Conservation (phyloP, 768 basidiomycete genomes). For the Serendipita sp. region DNA sequence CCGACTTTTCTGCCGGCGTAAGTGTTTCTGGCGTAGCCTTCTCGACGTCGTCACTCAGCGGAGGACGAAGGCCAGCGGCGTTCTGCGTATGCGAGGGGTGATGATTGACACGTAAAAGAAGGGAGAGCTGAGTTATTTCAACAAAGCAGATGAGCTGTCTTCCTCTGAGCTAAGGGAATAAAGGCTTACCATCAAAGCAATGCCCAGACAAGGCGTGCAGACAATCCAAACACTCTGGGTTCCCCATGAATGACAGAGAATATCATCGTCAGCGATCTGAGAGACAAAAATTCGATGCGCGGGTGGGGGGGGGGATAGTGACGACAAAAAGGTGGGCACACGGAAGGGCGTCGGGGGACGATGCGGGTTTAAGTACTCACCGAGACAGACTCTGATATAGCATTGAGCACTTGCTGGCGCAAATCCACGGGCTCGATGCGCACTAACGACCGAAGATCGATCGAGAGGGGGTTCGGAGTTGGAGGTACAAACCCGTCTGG, state of each 20-base stretch:
- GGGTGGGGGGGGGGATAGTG: no score
- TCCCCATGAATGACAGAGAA: neutral
- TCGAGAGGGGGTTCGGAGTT: slow-evolving; percentile 28
- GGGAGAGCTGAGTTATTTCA: neutral
- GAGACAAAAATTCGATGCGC: no score
- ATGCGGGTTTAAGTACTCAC: no score
- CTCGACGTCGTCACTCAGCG: no score
- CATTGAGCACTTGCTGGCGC: slow-evolving; percentile 32
- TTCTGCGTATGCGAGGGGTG: neutral
- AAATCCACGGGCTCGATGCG: slow-evolving; percentile 29
- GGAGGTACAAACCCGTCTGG: slow-evolving; percentile 35
- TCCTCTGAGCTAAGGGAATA: neutral
- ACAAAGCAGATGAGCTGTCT: neutral
- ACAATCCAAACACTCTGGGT: slow-evolving; percentile 42
- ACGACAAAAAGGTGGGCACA: slow-evolving; percentile 7
- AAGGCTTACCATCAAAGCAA: slow-evolving; percentile 42
- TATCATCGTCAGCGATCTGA: neutral
- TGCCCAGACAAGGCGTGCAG: slow-evolving; percentile 51
- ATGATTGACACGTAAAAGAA: neutral
- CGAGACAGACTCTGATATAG: slow-evolving; percentile 48
- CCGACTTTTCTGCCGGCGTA: no score
- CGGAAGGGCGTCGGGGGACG: slow-evolving; percentile 10
- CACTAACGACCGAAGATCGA: slow-evolving; percentile 37
- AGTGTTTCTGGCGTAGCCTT: no score
- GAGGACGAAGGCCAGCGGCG: no score